Percentiles rank a stretch among this genome's conserved stretches.
Evolutionary conservation across 164 flowering plant genomes (phyloP).

Genomic region (Aristolochia contorta): DNA sequence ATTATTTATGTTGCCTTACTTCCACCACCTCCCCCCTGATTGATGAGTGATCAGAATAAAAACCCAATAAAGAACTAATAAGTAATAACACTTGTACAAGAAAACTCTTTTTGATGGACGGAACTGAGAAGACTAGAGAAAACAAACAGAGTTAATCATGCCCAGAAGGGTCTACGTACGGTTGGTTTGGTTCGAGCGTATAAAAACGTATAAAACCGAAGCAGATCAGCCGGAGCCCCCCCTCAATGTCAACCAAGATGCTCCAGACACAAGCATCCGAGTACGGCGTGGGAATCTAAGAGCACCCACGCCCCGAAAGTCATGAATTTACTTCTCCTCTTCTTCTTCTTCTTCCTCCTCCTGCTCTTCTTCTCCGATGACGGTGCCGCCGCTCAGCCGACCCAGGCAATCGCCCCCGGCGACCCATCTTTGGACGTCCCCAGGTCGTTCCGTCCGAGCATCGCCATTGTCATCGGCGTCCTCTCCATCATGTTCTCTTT

Average conservation of each 20-base stretch:
- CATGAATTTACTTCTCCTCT: neutral
- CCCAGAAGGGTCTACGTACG: neutral
- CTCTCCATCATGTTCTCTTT: slow-evolving; percentile 47
- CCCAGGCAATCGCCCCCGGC: neutral
- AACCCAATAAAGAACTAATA: neutral
- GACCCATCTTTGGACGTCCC: neutral
- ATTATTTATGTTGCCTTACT: neutral
- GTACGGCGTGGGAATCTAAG: neutral
- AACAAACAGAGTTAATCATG: too few relatives aligned
- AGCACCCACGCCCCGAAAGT: too few relatives aligned
- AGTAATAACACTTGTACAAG: neutral
- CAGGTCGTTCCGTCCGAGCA: slow-evolving; percentile 47
- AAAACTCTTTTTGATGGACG: neutral
- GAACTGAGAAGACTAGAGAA: too few relatives aligned
- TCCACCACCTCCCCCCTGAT: slow-evolving; percentile 1
- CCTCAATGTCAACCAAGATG: neutral
- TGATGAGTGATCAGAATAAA: too few relatives aligned
- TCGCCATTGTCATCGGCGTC: slow-evolving; percentile 65
- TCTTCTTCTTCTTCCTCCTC: neutral
- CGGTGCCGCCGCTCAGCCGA: neutral
- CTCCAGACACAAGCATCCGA: neutral
- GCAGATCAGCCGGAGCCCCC: neutral
- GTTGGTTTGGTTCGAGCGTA: neutral
- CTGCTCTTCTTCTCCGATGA: neutral
- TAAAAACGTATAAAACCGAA: neutral